Base-by-base conservation (phyloP, 2,329 filamentous ascomycete genomes). In the Fusarium anthophilum region DNA sequence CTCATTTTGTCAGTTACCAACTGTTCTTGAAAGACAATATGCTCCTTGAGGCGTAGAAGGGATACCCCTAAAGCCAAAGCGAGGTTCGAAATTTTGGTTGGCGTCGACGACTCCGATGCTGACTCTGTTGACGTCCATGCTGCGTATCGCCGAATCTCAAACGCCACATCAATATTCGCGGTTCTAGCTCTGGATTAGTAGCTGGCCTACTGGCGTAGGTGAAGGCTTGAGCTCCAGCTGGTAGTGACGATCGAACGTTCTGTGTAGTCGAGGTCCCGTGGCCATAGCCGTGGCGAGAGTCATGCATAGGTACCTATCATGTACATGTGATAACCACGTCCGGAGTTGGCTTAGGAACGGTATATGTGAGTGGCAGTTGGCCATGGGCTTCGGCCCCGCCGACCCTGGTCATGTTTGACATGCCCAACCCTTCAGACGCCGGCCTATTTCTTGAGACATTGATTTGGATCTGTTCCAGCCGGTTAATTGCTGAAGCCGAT, bases 311-410 rank as follows among this genome's bases (percentile, higher is more conserved):
- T 69, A 72, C 71, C 55, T 43, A 56, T 37, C 37, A 63, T 68
- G 77, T 76, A 78, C 77, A 78, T 77, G 75, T 78, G 76, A 78
- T 78, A 69, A 71, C 64, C 61, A 74, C 66, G 48, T 74, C 77
- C 77, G 77, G 77, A 78, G 75, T 78, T 78, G 77, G 77, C 53
- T 74, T 78, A 77, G 77, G 64, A 64, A 74, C 61, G 75, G 77
- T 66, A 65, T 63, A 56, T 65, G 68, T 68, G 70, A 69, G 77
- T 79, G 77, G 77, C 77, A 78, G 77, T 79, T 78, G 74, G 76
- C 76, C 75, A 79, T 75, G 48, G 66, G 63, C 61, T 66, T 78
- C 77, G 77, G 77, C 72, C 74, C 76, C 75, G 74, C 77, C 77
- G 77, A 78, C 72, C 58, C 68, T 70, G 71, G 71, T 63, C 35